phyloP scores from a whole-genome alignment of 441 rosid species.

The Theobroma grandiflorum region DNA sequence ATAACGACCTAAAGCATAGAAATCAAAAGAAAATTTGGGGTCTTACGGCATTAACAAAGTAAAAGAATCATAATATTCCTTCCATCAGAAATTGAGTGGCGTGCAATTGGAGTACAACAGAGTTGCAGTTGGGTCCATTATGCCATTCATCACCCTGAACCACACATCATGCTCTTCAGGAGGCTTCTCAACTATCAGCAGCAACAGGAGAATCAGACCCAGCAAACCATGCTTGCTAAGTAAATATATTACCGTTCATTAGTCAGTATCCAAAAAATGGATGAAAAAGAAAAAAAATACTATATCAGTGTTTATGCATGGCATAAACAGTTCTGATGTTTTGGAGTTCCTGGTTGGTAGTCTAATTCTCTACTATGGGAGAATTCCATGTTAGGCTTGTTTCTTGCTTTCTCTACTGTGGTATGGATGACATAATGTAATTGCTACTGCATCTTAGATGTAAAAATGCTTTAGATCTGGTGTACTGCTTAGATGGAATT shows the following conservation, averaged over 20 bases:
- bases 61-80: not conserved
- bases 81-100: conserved; percentile 57
- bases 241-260: conserved; percentile 29
- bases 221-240: conserved; percentile 59
- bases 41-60: not conserved
- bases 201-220: conserved; percentile 26
- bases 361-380: no score
- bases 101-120: conserved; percentile 92
- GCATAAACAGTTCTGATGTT: conserved; percentile 20
- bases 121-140: conserved; percentile 99
- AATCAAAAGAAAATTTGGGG: not conserved
- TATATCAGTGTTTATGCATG: not conserved
- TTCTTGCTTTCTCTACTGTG: not conserved
- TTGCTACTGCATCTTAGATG: not conserved
- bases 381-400: conserved; percentile 25
- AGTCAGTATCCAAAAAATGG: not conserved
- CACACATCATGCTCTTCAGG: conserved; percentile 95
- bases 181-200: conserved; percentile 91
- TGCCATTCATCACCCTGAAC: conserved; percentile 95
- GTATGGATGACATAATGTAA: conserved; percentile 19
- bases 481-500: conserved; percentile 16
- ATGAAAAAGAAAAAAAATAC: conserved; percentile 3
- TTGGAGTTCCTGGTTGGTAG: conserved; percentile 11
- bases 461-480: conserved; percentile 9
- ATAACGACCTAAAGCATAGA: not conserved